phyloP scores from a whole-genome alignment of 2,329 filamentous ascomycete species.

The Neofusicoccum ribis region DNA sequence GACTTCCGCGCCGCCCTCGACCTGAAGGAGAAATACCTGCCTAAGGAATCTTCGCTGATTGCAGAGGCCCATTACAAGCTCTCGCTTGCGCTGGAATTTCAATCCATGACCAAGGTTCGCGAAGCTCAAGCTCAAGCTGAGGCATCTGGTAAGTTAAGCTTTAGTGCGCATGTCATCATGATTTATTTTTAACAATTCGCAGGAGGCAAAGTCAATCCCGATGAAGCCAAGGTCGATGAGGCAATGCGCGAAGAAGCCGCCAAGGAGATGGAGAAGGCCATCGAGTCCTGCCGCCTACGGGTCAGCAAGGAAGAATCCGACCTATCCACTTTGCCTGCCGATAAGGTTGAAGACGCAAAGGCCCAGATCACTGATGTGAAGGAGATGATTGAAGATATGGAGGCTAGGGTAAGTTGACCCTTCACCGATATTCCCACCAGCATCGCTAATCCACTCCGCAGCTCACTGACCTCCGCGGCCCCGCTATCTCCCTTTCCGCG shows the following conservation, averaged over 20 bases:
- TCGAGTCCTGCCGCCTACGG: slow-evolving; percentile 70
- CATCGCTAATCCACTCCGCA: slow-evolving; percentile 36
- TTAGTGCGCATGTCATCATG: neutral
- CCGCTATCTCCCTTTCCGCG: slow-evolving; percentile 59
- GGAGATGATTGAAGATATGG: slow-evolving; percentile 77
- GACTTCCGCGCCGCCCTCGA: slow-evolving; percentile 77
- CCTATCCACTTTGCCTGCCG: slow-evolving; percentile 56
- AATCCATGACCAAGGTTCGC: slow-evolving; percentile 68
- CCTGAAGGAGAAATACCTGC: slow-evolving; percentile 76
- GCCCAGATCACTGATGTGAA: slow-evolving; percentile 71
- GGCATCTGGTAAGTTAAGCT: slow-evolving; percentile 1
- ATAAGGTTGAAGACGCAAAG: slow-evolving; percentile 65
- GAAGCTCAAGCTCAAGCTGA: slow-evolving; percentile 49
- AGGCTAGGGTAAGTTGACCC: slow-evolving; percentile 62
- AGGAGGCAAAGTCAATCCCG: slow-evolving; percentile 41
- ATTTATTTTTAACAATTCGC: slow-evolving; percentile 33
- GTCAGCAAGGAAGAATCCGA: slow-evolving; percentile 69
- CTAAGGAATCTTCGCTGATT: slow-evolving; percentile 78
- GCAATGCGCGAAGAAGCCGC: slow-evolving; percentile 69
- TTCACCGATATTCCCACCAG: neutral
- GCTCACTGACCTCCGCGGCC: slow-evolving; percentile 68
- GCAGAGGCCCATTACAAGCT: slow-evolving; percentile 97
- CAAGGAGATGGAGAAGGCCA: slow-evolving; percentile 70
- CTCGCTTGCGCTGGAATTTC: slow-evolving; percentile 91
- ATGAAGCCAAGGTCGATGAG: slow-evolving; percentile 61